Conservation (phyloP, 73 alveolate genomes). For the Paramecium tetraurelia region DNA sequence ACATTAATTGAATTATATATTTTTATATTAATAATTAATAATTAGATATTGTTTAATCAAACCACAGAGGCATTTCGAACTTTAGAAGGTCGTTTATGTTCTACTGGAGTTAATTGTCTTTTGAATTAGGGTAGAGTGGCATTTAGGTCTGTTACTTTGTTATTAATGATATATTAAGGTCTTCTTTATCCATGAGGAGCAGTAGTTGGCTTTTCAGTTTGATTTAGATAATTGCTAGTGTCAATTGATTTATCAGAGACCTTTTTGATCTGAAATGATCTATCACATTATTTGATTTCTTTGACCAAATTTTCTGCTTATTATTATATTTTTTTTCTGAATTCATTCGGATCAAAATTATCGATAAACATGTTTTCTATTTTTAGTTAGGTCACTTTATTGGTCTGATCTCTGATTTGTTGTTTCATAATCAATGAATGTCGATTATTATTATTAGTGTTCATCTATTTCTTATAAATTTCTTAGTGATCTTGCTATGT, state of each 20-base stretch:
- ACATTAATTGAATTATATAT: background rate
- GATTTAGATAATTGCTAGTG: background rate
- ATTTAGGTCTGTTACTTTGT: background rate
- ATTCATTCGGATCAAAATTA: conserved; percentile 9
- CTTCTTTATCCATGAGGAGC: background rate
- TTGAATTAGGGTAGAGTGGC: background rate
- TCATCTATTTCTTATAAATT: background rate
- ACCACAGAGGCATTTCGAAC: background rate
- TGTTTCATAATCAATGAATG: background rate
- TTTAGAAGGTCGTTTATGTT: background rate
- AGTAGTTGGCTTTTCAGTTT: background rate
- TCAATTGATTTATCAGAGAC: background rate
- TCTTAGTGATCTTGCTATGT: background rate
- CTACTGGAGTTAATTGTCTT: background rate
- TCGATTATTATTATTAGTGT: background rate
- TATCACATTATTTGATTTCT: background rate
- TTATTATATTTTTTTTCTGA: background rate
- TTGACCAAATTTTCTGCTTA: background rate
- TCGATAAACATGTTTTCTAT: background rate
- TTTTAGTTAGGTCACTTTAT: background rate
- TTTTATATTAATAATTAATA: too few relatives aligned
- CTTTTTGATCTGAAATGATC: background rate
- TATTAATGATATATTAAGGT: background rate
- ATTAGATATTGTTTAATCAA: background rate
- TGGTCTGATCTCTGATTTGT: background rate